Evolutionary conservation across 2,329 filamentous ascomycete genomes (phyloP), one percentile per base, ranked within the genome.

Genomic region (Penicillium frequentans): DNA sequence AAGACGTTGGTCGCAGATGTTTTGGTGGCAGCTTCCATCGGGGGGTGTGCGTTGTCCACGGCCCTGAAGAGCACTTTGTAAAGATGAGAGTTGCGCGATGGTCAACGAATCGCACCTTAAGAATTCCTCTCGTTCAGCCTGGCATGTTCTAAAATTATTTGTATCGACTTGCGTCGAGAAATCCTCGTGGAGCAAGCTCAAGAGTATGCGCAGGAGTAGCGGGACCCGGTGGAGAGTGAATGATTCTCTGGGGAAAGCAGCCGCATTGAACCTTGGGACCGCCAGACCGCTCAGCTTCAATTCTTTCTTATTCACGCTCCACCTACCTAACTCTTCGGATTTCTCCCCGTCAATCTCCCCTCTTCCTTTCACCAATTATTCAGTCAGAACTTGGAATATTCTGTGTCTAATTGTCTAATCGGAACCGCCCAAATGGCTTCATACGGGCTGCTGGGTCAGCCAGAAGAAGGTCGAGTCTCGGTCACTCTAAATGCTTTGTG

Each of bases 401-500:
- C 37, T 26, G 21, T 19, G 47, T 31, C 3, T 8, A 44, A n/a
- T 16, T 31, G 19, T 44, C 29, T 16, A 10, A 21, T 29, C 10
- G 21, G 16, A 39, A 8, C 23, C 27, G 31, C 43, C 55, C 66
- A 75, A 48, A 86, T 86, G 84, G 71, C 79, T 52, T 77, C 72
- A 3, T 92, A 88, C 80, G 81, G 84, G 45, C 79, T 93, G 48
- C 80, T 96, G 49, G 88, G 91, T 54, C 88, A 90, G 64, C 82
- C 84, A 62, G 89, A 91, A 56, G 75, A 77, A 75, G 76, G 76
- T 77, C 56, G 45, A 54, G 39, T 60, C 59, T 37, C 46, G 44
- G 53, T 48, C 56, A 47, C 49, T 23, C 49, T 37, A 49, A 49
- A 26, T 47, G 48, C 49, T 59, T 48, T 42, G 39, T 42, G 49